These are phyloP conservation scores for Podaxis sp. DNA, from an alignment of 768 basidiomycete genomes.

Conservation along the genomic window DNA sequence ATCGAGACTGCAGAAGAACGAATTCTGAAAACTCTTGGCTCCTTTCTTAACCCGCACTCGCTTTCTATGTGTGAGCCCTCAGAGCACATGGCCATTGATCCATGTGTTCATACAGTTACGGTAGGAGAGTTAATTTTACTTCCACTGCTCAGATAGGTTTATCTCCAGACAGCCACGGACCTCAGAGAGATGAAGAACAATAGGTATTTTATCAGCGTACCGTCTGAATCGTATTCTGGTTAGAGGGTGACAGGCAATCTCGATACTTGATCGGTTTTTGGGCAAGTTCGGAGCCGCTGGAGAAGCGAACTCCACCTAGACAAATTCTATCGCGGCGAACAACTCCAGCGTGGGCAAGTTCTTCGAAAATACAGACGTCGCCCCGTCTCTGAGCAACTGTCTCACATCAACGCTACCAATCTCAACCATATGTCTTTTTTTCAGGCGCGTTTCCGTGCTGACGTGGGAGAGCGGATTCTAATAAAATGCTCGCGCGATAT, in stretches of 20 bases:
- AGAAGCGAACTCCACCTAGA: neutral
- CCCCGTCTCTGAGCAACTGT: neutral
- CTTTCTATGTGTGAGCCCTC: neutral
- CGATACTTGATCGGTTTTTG: neutral
- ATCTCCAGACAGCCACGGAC: no score
- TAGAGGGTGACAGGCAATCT: neutral
- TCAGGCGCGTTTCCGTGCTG: neutral
- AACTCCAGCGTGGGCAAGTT: neutral
- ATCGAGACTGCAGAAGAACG: neutral
- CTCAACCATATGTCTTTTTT: neutral
- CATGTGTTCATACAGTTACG: slow-evolving; percentile 2
- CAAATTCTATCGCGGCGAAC: neutral
- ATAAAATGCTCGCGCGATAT: neutral
- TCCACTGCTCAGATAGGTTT: neutral
- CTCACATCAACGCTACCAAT: neutral
- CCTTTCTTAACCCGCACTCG: neutral
- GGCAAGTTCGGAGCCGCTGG: neutral
- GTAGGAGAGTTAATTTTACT: neutral
- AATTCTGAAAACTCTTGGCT: neutral
- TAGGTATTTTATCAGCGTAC: no score
- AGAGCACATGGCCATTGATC: slow-evolving; percentile 6
- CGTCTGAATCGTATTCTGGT: neutral
- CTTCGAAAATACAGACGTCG: neutral
- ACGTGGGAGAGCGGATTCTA: neutral
- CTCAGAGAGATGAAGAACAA: no score